Percentiles rank a stretch among this genome's conserved stretches.
phyloP scores from a whole-genome alignment of 2,329 filamentous ascomycete genomes.

The Calonectria crousiana region DNA sequence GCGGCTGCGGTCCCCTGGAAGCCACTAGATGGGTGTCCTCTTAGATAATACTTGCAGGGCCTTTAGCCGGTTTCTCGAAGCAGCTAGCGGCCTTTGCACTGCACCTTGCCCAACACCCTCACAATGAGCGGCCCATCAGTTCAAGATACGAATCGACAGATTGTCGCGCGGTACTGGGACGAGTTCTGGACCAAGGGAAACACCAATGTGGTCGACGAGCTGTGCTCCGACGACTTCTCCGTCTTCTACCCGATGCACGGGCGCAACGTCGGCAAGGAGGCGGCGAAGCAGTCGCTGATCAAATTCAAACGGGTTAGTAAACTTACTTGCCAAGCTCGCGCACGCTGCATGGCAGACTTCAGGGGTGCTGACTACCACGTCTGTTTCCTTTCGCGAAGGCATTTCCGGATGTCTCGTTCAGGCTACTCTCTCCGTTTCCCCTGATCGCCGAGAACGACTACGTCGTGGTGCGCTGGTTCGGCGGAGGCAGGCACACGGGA shows the following conservation, averaged over 20 bases:
- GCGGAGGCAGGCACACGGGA: conserved; percentile 32
- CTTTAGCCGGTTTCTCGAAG: background rate
- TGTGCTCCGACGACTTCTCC: conserved; percentile 26
- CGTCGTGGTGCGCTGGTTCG: conserved; percentile 31
- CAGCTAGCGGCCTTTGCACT: background rate
- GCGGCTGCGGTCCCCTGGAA: background rate
- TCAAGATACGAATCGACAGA: background rate
- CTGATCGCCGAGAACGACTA: conserved; percentile 23
- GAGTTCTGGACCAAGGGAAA: conserved; percentile 34
- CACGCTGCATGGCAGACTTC: background rate
- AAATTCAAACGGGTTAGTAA: conserved; percentile 26
- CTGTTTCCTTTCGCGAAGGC: background rate
- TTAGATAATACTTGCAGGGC: background rate
- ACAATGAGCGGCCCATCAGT: conserved; percentile 22
- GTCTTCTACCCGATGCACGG: conserved; percentile 33
- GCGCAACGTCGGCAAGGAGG: conserved; percentile 20
- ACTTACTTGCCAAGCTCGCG: background rate
- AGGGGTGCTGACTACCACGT: background rate
- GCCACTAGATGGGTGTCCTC: background rate
- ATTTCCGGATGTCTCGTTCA: conserved; percentile 13
- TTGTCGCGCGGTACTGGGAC: background rate
- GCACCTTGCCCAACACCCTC: background rate
- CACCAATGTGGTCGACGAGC: conserved; percentile 23
- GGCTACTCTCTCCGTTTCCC: background rate
- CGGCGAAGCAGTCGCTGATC: conserved; percentile 18